Evolutionary conservation across 108 stramenopile genomes (phyloP).

Genomic region (Cyclotella kingstonii): DNA sequence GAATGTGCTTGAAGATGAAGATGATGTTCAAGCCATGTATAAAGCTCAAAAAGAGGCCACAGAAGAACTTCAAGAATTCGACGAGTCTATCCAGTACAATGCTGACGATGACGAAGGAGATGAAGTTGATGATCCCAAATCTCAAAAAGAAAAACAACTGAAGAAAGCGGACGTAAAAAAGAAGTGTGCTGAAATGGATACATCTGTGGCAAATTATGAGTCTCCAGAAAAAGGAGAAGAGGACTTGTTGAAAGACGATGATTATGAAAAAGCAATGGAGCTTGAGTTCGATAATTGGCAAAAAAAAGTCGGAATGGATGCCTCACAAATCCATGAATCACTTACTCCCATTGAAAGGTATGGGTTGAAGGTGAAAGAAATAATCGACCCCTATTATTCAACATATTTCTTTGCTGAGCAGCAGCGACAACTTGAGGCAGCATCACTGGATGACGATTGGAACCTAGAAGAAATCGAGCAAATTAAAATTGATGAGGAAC

Average conservation of each 20-base stretch:
- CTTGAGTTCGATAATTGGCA: slow-evolving; percentile 94
- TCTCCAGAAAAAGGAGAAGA: slow-evolving; percentile 8
- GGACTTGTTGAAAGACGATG: slow-evolving; percentile 34
- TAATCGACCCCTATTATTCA: slow-evolving; percentile 80
- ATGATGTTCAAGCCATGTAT: slow-evolving; percentile 80
- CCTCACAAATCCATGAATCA: slow-evolving; percentile 67
- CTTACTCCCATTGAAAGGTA: slow-evolving; percentile 76
- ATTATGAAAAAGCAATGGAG: slow-evolving; percentile 61
- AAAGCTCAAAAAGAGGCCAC: slow-evolving; percentile 75
- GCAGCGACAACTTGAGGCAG: slow-evolving; percentile 37
- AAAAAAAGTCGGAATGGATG: slow-evolving; percentile 80
- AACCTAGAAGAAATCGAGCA: slow-evolving; percentile 74
- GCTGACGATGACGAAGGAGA: slow-evolving; percentile 51
- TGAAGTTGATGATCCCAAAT: slow-evolving; percentile 2
- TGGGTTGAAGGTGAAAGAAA: slow-evolving; percentile 64
- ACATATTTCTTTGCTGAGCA: slow-evolving; percentile 62
- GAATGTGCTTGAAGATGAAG: slow-evolving; percentile 89
- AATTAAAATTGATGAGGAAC: slow-evolving; percentile 68
- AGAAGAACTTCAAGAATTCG: slow-evolving; percentile 84
- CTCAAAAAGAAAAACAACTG: slow-evolving; percentile 17
- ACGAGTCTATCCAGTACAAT: slow-evolving; percentile 65
- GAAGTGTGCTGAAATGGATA: slow-evolving; percentile 1
- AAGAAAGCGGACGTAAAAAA: slow-evolving; percentile 25
- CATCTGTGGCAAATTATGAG: slow-evolving; percentile 11
- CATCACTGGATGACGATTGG: slow-evolving; percentile 53